phyloP scores from a whole-genome alignment of 495 filamentous ascomycete species.

The Annulohypoxylon stygium region DNA sequence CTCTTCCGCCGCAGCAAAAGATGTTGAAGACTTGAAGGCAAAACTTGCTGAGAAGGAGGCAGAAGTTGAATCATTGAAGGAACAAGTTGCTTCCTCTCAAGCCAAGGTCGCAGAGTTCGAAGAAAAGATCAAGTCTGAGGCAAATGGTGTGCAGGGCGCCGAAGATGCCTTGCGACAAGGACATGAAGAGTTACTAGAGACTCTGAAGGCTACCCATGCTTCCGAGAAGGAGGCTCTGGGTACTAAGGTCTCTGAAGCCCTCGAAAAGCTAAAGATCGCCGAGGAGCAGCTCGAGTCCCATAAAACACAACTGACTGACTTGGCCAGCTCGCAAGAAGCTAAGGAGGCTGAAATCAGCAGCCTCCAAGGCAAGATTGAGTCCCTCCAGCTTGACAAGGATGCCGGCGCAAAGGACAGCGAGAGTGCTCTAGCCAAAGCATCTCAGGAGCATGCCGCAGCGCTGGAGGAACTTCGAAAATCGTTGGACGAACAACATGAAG shows the following conservation, averaged over 20 bases:
- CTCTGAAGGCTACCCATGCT: constrained; percentile 62
- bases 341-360: constrained; percentile 57
- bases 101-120: constrained; percentile 59
- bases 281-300: constrained; percentile 56
- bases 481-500: constrained; percentile 58
- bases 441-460: constrained; percentile 58
- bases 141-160: constrained; percentile 44
- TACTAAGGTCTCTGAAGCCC: constrained; percentile 56
- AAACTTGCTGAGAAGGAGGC: constrained; percentile 65
- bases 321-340: constrained; percentile 53
- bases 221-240: constrained; percentile 59
- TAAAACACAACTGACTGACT: constrained; percentile 54
- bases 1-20: constrained; percentile 57
- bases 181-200: constrained; percentile 58
- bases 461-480: constrained; percentile 57
- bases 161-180: constrained; percentile 53
- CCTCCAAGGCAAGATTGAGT: constrained; percentile 59
- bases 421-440: constrained; percentile 47
- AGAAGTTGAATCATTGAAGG: constrained; percentile 60
- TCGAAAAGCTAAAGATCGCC: constrained; percentile 58
- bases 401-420: constrained; percentile 55
- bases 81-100: constrained; percentile 55
- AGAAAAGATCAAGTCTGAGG: constrained; percentile 53
- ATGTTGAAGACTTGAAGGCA: constrained; percentile 65
- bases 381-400: constrained; percentile 56